phyloP scores from a whole-genome alignment of 2,329 filamentous ascomycete genomes.

The Ilyonectria mors-panacis region DNA sequence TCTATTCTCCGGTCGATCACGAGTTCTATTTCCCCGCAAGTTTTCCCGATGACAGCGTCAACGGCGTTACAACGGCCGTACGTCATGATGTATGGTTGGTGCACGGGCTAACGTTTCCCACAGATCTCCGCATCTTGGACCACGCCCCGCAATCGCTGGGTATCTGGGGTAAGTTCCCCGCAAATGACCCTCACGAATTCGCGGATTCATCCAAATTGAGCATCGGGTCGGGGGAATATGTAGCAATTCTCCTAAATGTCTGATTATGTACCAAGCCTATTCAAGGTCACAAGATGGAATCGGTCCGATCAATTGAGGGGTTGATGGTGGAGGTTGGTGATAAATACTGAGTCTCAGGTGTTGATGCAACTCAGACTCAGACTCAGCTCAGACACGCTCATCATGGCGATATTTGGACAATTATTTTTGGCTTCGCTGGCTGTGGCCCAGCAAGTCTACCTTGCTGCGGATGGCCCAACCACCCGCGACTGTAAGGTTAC shows the following conservation, averaged over 20 bases:
- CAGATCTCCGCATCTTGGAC: constrained; percentile 22
- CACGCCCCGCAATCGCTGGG: constrained; percentile 17
- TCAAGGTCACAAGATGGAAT: constrained; percentile 2
- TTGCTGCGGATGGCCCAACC: constrained; percentile 47
- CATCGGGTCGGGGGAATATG: background rate
- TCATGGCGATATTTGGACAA: constrained; percentile 38
- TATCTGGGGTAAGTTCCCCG: constrained; percentile 21
- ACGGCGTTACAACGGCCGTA: background rate
- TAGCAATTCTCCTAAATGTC: background rate
- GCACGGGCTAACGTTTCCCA: background rate
- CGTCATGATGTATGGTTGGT: background rate
- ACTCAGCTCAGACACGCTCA: background rate
- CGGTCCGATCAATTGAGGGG: constrained; percentile 15
- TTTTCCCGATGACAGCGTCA: background rate
- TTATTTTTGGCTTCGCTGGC: constrained; percentile 41
- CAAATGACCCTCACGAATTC: background rate
- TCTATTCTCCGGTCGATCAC: background rate
- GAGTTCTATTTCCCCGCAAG: constrained; percentile 4
- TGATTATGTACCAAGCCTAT: background rate
- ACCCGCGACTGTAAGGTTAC: constrained; percentile 46
- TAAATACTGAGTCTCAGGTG: background rate
- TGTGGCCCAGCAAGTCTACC: constrained; percentile 47
- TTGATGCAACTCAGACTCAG: constrained; percentile 1
- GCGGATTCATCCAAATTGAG: constrained; percentile 3
- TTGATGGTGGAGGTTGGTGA: background rate